Evolutionary conservation across 371 early-diverging fungal species (phyloP).

Genomic region (Chytridiales sp.): DNA sequence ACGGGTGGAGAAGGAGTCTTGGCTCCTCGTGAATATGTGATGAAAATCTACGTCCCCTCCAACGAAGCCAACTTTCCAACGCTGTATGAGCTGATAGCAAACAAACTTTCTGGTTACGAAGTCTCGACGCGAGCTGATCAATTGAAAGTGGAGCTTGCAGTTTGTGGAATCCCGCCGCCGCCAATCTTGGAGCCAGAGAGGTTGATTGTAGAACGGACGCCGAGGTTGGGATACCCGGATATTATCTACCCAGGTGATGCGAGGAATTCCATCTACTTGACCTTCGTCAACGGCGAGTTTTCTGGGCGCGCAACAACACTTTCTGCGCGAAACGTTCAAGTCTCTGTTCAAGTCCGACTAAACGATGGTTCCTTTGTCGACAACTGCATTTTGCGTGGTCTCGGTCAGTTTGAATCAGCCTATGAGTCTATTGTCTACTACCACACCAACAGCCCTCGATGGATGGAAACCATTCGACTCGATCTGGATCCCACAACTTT

Average conservation of each 20-base stretch:
- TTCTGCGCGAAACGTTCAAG: conserved; percentile 58
- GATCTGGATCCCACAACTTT: conserved; percentile 54
- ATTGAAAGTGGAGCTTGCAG: conserved; percentile 44
- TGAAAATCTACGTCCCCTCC: conserved; percentile 58
- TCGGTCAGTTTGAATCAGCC: conserved; percentile 46
- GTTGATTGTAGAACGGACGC: conserved; percentile 32
- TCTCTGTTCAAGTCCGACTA: conserved; percentile 57
- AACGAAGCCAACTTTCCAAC: conserved; percentile 56
- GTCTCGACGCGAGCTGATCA: conserved; percentile 53
- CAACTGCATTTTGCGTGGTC: conserved; percentile 56
- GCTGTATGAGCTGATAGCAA: conserved; percentile 63
- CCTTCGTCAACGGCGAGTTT: conserved; percentile 64
- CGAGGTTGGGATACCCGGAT: conserved; percentile 65
- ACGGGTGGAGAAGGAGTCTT: conserved; percentile 13
- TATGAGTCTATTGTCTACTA: conserved; percentile 68
- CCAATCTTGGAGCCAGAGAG: no score
- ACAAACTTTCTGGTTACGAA: conserved; percentile 52
- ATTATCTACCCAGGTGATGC: conserved; percentile 62
- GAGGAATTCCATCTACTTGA: conserved; percentile 67
- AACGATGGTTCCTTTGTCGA: conserved; percentile 57
- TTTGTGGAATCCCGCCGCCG: conserved; percentile 11
- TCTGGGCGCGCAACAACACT: conserved; percentile 26
- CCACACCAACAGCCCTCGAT: conserved; percentile 63
- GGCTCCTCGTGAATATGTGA: conserved; percentile 35
- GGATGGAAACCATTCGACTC: conserved; percentile 68